phyloP scores from a whole-genome alignment of 2,329 filamentous ascomycete species.

The Verticillium nonalfalfae region DNA sequence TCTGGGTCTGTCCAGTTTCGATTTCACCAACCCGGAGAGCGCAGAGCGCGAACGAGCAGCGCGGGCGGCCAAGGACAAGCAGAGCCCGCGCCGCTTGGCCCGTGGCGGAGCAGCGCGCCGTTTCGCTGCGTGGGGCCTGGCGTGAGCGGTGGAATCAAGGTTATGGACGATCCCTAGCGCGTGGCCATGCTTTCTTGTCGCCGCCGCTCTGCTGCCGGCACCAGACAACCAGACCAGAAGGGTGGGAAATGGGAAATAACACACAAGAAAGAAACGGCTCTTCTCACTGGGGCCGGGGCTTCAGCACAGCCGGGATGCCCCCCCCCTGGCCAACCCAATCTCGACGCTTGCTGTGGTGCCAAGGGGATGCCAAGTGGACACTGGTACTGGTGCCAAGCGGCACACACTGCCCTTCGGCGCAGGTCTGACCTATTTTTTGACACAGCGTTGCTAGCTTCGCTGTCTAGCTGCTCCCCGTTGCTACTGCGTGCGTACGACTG shows the following conservation, averaged over 20 bases:
- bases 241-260: too few species aligned
- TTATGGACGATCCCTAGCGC: neutral
- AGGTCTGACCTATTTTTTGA: neutral
- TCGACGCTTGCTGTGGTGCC: neutral
- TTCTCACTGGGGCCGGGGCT: too few species aligned
- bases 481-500: too few species aligned
- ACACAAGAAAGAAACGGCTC: too few species aligned
- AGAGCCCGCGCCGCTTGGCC: neutral
- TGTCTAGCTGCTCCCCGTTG: neutral
- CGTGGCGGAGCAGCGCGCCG: neutral
- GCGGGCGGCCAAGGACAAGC: neutral
- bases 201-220: too few species aligned
- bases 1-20: too few species aligned
- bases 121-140: neutral
- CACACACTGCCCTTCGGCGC: neutral
- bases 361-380: neutral
- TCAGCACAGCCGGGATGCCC: neutral
- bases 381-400: neutral
- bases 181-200: neutral
- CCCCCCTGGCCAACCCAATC: neutral
- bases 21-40: too few species aligned
- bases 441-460: neutral
- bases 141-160: neutral
- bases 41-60: neutral
- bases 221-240: neutral